Evolutionary conservation across 2,329 filamentous ascomycete genomes (phyloP).

Genomic region (Diaporthe batatas): DNA sequence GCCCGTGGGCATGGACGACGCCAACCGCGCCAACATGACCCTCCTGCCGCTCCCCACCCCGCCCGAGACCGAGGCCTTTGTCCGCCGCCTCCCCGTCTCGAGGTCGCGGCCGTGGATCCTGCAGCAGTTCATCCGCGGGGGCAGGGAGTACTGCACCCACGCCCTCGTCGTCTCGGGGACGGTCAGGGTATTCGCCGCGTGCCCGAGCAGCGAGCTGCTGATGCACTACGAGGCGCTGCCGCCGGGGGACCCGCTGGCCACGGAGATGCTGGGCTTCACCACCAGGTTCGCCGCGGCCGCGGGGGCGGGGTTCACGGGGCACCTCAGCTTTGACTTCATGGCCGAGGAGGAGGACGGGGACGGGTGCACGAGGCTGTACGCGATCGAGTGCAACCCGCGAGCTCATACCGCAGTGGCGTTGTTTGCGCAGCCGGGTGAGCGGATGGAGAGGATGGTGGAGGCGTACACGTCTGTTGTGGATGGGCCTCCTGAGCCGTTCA

Average conservation of each 20-base stretch:
- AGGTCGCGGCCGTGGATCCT: conserved; percentile 72
- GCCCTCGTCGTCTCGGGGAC: conserved; percentile 74
- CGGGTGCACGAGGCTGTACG: conserved; percentile 64
- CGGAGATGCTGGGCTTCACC: conserved; percentile 76
- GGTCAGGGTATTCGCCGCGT: conserved; percentile 76
- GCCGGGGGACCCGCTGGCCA: conserved; percentile 64
- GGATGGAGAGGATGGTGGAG: conserved; percentile 60
- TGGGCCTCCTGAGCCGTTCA: conserved; percentile 38
- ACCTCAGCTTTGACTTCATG: conserved; percentile 80
- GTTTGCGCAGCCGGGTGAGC: conserved; percentile 60
- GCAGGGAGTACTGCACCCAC: conserved; percentile 79
- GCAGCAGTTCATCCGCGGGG: conserved; percentile 74
- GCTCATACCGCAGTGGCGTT: conserved; percentile 76
- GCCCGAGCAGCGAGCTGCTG: conserved; percentile 71
- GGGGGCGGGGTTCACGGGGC: conserved; percentile 69
- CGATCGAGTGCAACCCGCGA: conserved; percentile 79
- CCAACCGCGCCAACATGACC: conserved; percentile 72
- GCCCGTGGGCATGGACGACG: conserved; percentile 72
- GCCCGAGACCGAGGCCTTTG: conserved; percentile 65
- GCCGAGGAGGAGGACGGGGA: conserved; percentile 60
- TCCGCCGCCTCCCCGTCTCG: conserved; percentile 68
- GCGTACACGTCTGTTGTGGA: conserved; percentile 66
- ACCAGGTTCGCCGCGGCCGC: conserved; percentile 63
- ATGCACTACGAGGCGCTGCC: conserved; percentile 77
- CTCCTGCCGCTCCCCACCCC: conserved; percentile 69